Base-by-base conservation (phyloP, 805 yeast species). In the Maudiozyma serrabonitensis region DNA sequence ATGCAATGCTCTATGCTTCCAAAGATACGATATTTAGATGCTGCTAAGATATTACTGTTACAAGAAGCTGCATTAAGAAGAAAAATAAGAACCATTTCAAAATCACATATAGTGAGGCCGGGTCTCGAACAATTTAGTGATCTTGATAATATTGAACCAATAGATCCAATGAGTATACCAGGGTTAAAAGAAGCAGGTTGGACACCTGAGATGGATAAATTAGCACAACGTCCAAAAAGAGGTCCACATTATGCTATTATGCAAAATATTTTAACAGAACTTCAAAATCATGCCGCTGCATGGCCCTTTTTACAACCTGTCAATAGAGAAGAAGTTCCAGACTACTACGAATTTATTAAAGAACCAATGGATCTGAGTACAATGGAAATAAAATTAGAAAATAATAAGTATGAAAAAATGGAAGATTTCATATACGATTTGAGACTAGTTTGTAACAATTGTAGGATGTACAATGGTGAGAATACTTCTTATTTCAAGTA, bases 231-330 rank as follows among this genome's bases (percentile, higher is more conserved):
- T 61, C 98, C 99, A 2, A 88, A 89, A 64, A 74, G 96, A 49
- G 87, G 95, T 2, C 96, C 97, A 9, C 97, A 93, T 69, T 87
- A 87, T 69, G 93, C 93, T 43, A 84, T 85, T 53, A 90, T 93
- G 95, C 87, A 87, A 58, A 88, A 88, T 49, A 68, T 93, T 16
- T 74, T 93, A 41, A 80, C 88, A 6, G 99, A 93, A 61, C 66
- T 93, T 71, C 93, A 87, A 61, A 88, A 87, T 63, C 95, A 93
- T 67, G 95, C 98, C 0, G 87, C 96, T 4, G 91, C 97, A 26
- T 93, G 99, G 99, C 99, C 99, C 38, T 93, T 93, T 68, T 80
- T 89, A 43, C 84, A 81, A 49, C 96, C 99, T 2, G 99, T 93
- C 13, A 87, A 85, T 64, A 81, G 79, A 62, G 95, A 87, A 40